Percentiles rank a stretch among this genome's conserved stretches.
Conservation (phyloP, 2,329 filamentous ascomycete species). For the Coniochaeta hoffmannii region DNA sequence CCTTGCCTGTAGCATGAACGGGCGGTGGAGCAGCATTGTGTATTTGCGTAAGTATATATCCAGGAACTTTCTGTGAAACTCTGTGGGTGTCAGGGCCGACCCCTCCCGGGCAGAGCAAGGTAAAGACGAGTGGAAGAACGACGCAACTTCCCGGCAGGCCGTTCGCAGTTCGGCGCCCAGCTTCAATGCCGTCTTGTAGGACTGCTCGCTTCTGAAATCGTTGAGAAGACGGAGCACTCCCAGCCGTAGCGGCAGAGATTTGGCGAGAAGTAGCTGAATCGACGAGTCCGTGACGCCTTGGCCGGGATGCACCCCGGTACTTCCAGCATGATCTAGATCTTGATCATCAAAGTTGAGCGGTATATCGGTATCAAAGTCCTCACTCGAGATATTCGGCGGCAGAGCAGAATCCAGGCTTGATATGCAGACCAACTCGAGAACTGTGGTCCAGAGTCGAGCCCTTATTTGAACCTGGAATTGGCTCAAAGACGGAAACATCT, state of each 20-base stretch:
- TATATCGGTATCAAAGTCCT: slow-evolving; percentile 31
- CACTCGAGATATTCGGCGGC: slow-evolving; percentile 28
- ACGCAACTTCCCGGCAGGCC: background rate
- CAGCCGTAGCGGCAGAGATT: background rate
- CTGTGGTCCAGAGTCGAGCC: slow-evolving; percentile 33
- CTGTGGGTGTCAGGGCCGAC: background rate
- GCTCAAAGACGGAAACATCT: background rate
- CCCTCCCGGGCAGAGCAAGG: background rate
- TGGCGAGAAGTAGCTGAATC: background rate
- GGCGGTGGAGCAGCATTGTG: background rate
- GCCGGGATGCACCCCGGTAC: background rate
- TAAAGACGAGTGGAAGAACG: background rate
- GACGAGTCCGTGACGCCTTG: background rate
- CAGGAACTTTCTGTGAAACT: background rate
- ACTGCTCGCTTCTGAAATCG: background rate
- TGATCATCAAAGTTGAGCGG: slow-evolving; percentile 29
- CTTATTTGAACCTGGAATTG: background rate
- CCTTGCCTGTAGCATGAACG: background rate
- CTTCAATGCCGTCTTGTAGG: background rate
- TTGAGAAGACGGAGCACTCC: background rate
- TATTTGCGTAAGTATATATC: background rate
- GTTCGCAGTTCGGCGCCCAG: background rate
- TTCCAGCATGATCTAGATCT: slow-evolving; percentile 10
- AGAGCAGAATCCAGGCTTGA: slow-evolving; percentile 29
- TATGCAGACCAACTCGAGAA: slow-evolving; percentile 31